Base-by-base conservation (phyloP, 108 stramenopile species). In the Skeletonema tropicum region DNA sequence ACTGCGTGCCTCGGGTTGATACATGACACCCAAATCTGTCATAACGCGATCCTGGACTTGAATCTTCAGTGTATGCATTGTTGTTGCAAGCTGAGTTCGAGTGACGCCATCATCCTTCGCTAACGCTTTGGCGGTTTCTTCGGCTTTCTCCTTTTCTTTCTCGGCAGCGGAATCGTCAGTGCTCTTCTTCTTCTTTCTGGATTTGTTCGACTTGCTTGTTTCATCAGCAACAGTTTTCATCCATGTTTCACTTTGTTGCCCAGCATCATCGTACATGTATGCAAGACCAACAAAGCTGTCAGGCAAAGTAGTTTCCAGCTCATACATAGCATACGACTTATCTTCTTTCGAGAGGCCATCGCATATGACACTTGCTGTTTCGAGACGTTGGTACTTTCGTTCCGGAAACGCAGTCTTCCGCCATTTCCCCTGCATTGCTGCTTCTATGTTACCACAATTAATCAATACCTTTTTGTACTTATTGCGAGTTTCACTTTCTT, bases 1-100 rank as follows among this genome's bases (percentile, higher is more conserved):
- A 71, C 89, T 92, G 42, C 84, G 81, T 17, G 92, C 79, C 76
- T 96, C 92, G 13, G 77, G 74, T 68, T 88, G 83, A 49, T 90
- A 75, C 82, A 96, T 75, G 13, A 96, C 90, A 30, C 86, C 82
- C 9, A 64, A 73, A 25, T 94, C 91, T 17, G 92, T 96, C 91
- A 96, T 89, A 55, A 91, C 90, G 26, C 80, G 79, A 73, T 96
- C 95, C 65, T 92, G 88, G 1, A 94, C 91, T 64, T 77, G 89
- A 64, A 93, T 91, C 42, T 89, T 60, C 71, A 96, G 68, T 9
- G 82, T 74, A 23, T 80, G 65, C 90, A 96, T 89, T 1, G 90
- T 82, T 10, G 85, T 89, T 55, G 46, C 60, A 12, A 93, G 88
- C 75, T 96, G 95, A 13, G 95, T 90, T 29, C 89, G 85, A n/a